Evolutionary conservation across 768 basidiomycete genomes (phyloP).

Genomic region (Suillus weaverae): DNA sequence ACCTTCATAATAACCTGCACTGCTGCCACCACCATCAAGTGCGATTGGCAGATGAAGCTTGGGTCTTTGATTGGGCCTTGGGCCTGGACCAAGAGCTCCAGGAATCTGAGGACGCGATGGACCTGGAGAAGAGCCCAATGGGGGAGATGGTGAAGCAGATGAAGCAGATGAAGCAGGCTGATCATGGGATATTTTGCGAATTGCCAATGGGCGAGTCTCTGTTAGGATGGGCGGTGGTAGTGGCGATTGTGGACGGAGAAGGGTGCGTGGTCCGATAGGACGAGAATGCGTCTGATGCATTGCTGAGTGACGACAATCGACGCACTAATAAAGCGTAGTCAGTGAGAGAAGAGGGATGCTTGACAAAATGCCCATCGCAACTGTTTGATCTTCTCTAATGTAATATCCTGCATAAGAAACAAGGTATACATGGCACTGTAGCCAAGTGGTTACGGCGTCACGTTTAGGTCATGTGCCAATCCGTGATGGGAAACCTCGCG

Average conservation of each 20-base stretch:
- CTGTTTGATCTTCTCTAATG: neutral
- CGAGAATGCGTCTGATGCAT: slow-evolving; percentile 35
- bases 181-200: slow-evolving; percentile 38
- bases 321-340: slow-evolving; percentile 15
- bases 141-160: slow-evolving; percentile 29
- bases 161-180: slow-evolving; percentile 25
- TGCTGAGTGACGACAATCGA: slow-evolving; percentile 17
- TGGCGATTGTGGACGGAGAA: slow-evolving; percentile 45
- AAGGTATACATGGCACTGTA: slow-evolving; percentile 42
- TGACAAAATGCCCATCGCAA: neutral
- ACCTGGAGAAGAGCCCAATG: slow-evolving; percentile 29
- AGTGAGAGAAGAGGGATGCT: neutral
- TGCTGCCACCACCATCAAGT: slow-evolving; percentile 15
- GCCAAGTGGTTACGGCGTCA: slow-evolving; percentile 63
- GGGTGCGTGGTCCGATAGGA: slow-evolving; percentile 53
- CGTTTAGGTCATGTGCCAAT: slow-evolving; percentile 47
- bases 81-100: slow-evolving; percentile 31
- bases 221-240: slow-evolving; percentile 29
- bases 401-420: accelerated
- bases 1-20: slow-evolving; percentile 33
- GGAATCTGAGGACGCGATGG: slow-evolving; percentile 34
- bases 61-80: slow-evolving; percentile 31
- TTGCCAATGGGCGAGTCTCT: slow-evolving; percentile 40
- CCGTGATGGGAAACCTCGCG: slow-evolving; percentile 62
- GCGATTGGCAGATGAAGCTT: slow-evolving; percentile 39